These are phyloP conservation scores for Chalciporus chontae DNA, from an alignment of 768 basidiomycete genomes.

Conservation along the genomic window DNA sequence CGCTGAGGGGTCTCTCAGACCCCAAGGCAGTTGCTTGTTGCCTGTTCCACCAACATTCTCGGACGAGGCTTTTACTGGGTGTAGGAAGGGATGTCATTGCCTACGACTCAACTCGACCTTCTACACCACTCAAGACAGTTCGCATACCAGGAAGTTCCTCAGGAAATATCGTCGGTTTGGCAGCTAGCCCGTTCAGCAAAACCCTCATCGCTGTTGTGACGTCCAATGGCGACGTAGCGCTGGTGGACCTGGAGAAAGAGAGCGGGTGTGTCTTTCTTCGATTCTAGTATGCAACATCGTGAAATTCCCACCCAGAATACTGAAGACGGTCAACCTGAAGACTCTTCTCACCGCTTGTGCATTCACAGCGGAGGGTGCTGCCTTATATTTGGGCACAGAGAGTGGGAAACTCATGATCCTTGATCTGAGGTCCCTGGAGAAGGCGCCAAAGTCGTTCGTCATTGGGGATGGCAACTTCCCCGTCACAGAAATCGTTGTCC, in stretches of 20 bases:
- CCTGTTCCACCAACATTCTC: constrained; percentile 59
- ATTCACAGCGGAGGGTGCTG: constrained; percentile 68
- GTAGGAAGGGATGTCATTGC: constrained; percentile 50
- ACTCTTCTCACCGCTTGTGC: constrained; percentile 53
- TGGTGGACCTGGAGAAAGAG: constrained; percentile 75
- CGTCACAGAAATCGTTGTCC: constrained; percentile 53
- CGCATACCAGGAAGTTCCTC: constrained; percentile 39
- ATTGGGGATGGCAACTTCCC: constrained; percentile 46
- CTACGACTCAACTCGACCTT: constrained; percentile 60
- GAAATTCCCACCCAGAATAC: constrained; percentile 39
- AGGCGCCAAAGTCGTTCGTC: constrained; percentile 51
- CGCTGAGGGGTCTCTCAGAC: constrained; percentile 51
- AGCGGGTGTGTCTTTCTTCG: constrained; percentile 46
- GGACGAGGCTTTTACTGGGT: constrained; percentile 57
- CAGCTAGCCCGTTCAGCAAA: constrained; percentile 75
- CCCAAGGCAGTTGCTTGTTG: constrained; percentile 44
- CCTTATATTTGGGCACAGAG: constrained; percentile 63
- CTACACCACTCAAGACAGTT: constrained; percentile 52
- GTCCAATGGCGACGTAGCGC: constrained; percentile 48
- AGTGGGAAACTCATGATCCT: constrained; percentile 60
- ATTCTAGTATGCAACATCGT: not conserved
- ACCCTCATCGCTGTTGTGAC: constrained; percentile 60
- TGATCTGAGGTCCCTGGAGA: constrained; percentile 64
- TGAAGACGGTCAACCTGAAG: constrained; percentile 55
- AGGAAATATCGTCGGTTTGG: constrained; percentile 53